Evolutionary conservation across 1,284 basidiomycete genomes (phyloP), one percentile per base, ranked within the genome.

Genomic region (Cutaneotrichosporon daszewskae): DNA sequence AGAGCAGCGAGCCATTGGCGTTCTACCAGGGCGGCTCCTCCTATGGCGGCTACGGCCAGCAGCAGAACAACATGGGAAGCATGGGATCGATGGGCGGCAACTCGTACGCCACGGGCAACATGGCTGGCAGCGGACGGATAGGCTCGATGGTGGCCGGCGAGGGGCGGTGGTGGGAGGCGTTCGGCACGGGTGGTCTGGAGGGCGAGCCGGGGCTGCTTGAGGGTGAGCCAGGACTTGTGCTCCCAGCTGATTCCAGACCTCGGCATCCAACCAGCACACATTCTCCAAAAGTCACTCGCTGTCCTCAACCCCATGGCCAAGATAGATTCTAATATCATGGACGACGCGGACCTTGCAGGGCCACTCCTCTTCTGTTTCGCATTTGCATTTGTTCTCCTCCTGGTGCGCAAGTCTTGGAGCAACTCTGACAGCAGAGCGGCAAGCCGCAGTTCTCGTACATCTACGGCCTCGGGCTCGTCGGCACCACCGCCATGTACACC

Each of bases 391-490:
- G 89, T 87, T 63, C 77, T 96, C 5, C 78, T 96, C 36, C 80
- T 96, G 52, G 91, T 94, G 54, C 62, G 88, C 81, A 3, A 6
- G 26, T 5, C 2, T 19, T n/a, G 14, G n/a, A 14, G 36, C 14
- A 18, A 19, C 7, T 6, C 6, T 3, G 17, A 9, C 10, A 36
- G 37, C 66, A 97, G 91, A 91, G 90, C 13, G 95, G 95, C 51
- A 97, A 96, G 75, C 88, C 90, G 8, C 95, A 97, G 68, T 99
- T 99, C 71, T 91, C 89, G 23, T 97, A 97, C 72, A 97, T 98
- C 55, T 99, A 99, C 69, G 95, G 95, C 38, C 88, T 99, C 51
- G 94, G 87, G 37, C 79, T 97, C 12, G 80, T 98, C 57, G 95
- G 95, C 40, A 90, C 87, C 4, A 78, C 82, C n/a, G 90, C 90